Percentiles rank a stretch among this genome's conserved stretches.
phyloP scores from a whole-genome alignment of 2,329 filamentous ascomycete species.

The Parasarocladium wereldwijsianum region DNA sequence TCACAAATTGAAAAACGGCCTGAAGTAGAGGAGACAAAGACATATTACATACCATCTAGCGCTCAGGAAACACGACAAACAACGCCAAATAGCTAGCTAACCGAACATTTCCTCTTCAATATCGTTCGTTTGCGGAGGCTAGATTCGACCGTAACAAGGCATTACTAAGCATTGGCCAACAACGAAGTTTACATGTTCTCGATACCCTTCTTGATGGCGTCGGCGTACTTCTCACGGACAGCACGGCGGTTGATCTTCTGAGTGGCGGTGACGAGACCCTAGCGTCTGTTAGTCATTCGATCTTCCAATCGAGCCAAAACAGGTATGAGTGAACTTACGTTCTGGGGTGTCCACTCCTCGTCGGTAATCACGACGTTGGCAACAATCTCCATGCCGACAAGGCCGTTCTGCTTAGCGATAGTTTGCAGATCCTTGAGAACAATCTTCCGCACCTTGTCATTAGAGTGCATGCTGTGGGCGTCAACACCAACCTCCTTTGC shows the following conservation, averaged over 20 bases:
- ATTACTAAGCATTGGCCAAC: too few species aligned
- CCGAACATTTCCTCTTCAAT: too few species aligned
- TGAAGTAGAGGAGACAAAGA: too few species aligned
- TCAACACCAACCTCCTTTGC: conserved; percentile 47
- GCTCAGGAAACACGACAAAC: too few species aligned
- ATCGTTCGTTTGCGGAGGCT: too few species aligned
- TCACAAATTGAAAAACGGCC: too few species aligned
- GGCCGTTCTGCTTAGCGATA: conserved; percentile 49
- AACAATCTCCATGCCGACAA: conserved; percentile 59
- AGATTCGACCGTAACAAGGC: too few species aligned
- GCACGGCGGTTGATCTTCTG: conserved; percentile 43
- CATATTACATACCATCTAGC: too few species aligned
- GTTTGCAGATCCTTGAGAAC: conserved; percentile 55
- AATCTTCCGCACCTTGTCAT: conserved; percentile 46
- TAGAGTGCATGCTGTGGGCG: conserved; percentile 51
- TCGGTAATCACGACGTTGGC: conserved; percentile 64
- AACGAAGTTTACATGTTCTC: conserved; percentile 11
- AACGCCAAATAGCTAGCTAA: too few species aligned
- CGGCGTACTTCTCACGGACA: conserved; percentile 33
- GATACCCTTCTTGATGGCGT: conserved; percentile 31
- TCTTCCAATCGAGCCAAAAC: not conserved
- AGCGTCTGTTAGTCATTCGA: conserved; percentile 8
- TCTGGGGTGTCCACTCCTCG: conserved; percentile 78
- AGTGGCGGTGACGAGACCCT: conserved; percentile 47
- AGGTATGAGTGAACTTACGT: conserved; percentile 40